Evolutionary conservation across 495 filamentous ascomycete genomes (phyloP).

Genomic region (Penicillium egyptiacum): DNA sequence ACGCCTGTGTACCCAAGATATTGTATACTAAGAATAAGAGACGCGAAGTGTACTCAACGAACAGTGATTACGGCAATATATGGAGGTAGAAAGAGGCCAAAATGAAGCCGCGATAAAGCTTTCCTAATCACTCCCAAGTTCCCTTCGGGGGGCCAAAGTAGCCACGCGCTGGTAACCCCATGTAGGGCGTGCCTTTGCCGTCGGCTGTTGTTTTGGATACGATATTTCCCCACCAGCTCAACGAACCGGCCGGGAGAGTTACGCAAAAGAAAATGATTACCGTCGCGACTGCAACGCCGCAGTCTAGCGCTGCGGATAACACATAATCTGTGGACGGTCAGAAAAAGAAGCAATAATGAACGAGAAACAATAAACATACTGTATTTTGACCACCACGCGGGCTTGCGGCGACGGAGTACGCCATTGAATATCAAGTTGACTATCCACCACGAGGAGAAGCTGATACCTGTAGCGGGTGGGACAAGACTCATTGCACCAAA

Average conservation of each 20-base stretch:
- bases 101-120: not conserved
- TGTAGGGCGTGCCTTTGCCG: conserved; percentile 45
- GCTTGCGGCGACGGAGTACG: conserved; percentile 53
- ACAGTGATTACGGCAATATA: not conserved
- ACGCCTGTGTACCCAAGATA: not conserved
- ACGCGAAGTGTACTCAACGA: not conserved
- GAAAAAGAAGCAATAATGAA: conserved; percentile 41
- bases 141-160: conserved; percentile 61
- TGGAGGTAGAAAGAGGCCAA: not conserved
- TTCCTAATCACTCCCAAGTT: conserved; percentile 37
- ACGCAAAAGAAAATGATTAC: conserved; percentile 69
- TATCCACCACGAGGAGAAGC: conserved; percentile 67
- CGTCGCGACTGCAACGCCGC: conserved; percentile 61
- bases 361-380: conserved; percentile 51
- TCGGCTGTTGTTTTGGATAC: conserved; percentile 49
- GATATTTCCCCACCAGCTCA: conserved; percentile 70
- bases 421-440: conserved; percentile 67
- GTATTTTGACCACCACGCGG: conserved; percentile 66
- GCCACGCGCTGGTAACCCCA: conserved; percentile 42
- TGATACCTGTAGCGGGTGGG: conserved; percentile 67
- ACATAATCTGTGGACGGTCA: conserved; percentile 59
- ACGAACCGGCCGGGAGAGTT: conserved; percentile 58
- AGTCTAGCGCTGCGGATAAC: conserved; percentile 59
- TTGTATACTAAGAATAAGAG: not conserved
- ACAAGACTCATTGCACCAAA: conserved; percentile 65